phyloP scores from a whole-genome alignment of 2,329 filamentous ascomycete genomes.

The Penicillium sp. region DNA sequence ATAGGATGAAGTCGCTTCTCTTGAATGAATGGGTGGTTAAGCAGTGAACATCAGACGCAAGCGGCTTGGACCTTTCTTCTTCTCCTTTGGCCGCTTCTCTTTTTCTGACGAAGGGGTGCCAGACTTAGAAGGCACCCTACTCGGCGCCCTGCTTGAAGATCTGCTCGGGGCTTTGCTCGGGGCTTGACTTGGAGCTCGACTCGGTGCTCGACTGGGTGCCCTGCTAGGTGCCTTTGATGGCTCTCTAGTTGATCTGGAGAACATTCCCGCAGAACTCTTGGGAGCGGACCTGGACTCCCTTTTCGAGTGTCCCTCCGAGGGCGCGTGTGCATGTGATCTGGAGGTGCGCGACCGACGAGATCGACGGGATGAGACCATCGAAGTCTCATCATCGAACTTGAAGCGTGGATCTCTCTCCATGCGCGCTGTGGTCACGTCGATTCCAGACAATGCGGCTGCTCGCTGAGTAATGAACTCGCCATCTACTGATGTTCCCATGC shows the following conservation, averaged over 20 bases:
- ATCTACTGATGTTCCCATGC: conserved; percentile 61
- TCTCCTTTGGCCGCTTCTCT: conserved; percentile 26
- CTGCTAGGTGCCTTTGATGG: conserved; percentile 21
- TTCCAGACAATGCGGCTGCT: conserved; percentile 51
- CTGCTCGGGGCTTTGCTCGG: conserved; percentile 1
- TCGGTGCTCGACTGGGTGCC: conserved; percentile 13
- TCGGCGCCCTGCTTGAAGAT: conserved; percentile 8
- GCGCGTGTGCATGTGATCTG: conserved; percentile 16
- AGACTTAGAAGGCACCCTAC: conserved; percentile 20
- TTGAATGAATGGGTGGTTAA: conserved; percentile 8
- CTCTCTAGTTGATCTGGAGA: conserved; percentile 23
- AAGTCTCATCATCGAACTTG: conserved; percentile 36
- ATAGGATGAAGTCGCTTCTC: background rate
- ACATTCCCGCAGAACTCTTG: conserved; percentile 20
- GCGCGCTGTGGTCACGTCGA: conserved; percentile 36
- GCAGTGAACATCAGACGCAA: conserved; percentile 38
- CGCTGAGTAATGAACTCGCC: conserved; percentile 65
- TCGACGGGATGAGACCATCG: conserved; percentile 36
- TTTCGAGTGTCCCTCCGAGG: conserved; percentile 17
- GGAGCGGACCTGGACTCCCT: conserved; percentile 17
- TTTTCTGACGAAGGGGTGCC: conserved; percentile 25
- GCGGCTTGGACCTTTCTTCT: conserved; percentile 41
- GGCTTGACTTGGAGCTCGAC: conserved; percentile 7
- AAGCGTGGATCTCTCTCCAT: conserved; percentile 34
- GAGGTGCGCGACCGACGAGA: conserved; percentile 33